These are phyloP conservation scores for Sugiyamaella americana DNA, from an alignment of 805 yeast genomes.

Conservation along the genomic window DNA sequence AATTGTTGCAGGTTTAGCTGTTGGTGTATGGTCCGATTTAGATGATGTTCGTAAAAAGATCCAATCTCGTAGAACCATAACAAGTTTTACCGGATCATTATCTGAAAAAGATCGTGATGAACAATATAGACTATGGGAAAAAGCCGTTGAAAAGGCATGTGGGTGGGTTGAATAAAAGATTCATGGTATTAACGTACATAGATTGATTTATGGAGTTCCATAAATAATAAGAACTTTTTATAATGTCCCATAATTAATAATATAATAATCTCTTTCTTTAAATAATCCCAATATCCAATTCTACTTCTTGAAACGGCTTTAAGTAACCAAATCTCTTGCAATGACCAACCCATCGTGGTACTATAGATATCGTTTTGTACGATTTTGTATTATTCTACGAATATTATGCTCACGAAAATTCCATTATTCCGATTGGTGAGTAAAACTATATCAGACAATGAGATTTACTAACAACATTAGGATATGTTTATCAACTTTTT, in stretches of 20 bases:
- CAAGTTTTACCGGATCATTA: constrained; percentile 33
- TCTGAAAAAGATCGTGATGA: constrained; percentile 54
- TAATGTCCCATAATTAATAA: neutral
- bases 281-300: neutral
- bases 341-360: neutral
- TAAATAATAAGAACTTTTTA: neutral
- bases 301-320: neutral
- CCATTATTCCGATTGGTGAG: constrained; percentile 1
- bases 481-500: neutral
- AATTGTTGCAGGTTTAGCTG: constrained; percentile 82
- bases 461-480: neutral
- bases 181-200: no score
- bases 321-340: neutral
- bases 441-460: neutral
- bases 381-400: neutral
- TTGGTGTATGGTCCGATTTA: constrained; percentile 66
- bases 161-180: constrained; percentile 66
- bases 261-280: no score
- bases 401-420: neutral
- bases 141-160: constrained; percentile 71
- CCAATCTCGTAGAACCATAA: constrained; percentile 6
- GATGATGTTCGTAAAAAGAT: constrained; percentile 48
- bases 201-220: neutral
- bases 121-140: constrained; percentile 74
- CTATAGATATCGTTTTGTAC: neutral